Conservation (phyloP, 2,329 filamentous ascomycete genomes). For the Emmonsia crescens region DNA sequence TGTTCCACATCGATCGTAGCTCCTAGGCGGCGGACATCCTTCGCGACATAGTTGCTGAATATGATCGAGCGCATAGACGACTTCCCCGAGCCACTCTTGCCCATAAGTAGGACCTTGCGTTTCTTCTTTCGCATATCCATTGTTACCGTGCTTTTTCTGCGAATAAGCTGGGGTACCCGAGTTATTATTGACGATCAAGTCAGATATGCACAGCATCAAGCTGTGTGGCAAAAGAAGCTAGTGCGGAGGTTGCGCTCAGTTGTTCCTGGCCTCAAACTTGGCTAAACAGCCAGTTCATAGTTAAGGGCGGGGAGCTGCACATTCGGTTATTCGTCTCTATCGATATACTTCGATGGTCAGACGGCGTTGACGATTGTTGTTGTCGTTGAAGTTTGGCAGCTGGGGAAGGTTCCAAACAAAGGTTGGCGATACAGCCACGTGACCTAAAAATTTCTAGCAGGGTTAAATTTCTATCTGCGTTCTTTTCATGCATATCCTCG, state of each 20-base stretch:
- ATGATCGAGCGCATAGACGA: conserved; percentile 98
- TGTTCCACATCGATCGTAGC: conserved; percentile 98
- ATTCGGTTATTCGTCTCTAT: background rate
- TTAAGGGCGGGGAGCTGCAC: background rate
- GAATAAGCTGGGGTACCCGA: background rate
- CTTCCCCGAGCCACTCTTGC: conserved; percentile 94
- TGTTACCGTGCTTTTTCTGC: conserved; percentile 9
- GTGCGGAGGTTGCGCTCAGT: background rate
- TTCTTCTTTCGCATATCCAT: conserved; percentile 53
- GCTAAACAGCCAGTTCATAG: background rate
- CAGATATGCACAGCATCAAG: background rate
- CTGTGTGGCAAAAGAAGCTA: background rate
- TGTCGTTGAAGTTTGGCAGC: background rate
- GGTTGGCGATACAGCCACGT: background rate
- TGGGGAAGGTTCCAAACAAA: background rate
- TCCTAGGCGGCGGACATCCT: conserved; percentile 82
- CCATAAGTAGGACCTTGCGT: conserved; percentile 82
- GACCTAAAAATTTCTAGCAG: background rate
- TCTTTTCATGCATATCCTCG: no score
- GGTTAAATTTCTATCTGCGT: background rate
- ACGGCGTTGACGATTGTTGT: background rate
- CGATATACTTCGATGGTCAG: background rate
- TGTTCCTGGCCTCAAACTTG: background rate
- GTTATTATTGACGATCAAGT: background rate
- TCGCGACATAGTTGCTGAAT: conserved; percentile 97